Base-by-base conservation (phyloP, 768 basidiomycete genomes). In the Boletellus emodensis region DNA sequence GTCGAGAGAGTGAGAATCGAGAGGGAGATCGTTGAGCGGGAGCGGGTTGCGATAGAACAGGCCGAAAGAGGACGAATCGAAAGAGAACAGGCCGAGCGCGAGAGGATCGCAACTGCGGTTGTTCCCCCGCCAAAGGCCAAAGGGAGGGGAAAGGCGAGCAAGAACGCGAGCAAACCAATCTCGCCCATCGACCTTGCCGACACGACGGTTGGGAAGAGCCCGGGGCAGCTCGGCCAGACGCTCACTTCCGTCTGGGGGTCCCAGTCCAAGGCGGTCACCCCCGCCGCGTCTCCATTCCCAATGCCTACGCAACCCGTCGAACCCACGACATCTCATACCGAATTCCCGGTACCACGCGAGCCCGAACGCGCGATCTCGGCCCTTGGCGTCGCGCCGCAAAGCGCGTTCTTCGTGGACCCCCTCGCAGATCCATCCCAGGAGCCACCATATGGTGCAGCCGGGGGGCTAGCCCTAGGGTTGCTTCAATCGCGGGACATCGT, bases 221-320 rank as follows among this genome's bases (percentile, higher is more conserved):
- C 72, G 12, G 65, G 67, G 11, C 69, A 64, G 46, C 70, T 80
- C 18, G 73, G 60, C 1, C 70, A 80, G 2, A 58, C 74, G 5
- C 72, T 80, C 39, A 72, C 61, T 18, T 71, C 78, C 0, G 69
- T 80, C 6, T 81, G 81, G 79, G 82, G 80, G 26, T 56, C 68
- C 4, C 60, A 63, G 39, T 61, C 60, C 53, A 62, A 61, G 52
- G 53, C 57, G 22, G 46, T 52, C 54, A 61, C 67, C 37, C 61
- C 69, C 44, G 46, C 64, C 56, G 52, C 61, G 28, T 61, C 70
- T n/a, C 58, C 69, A 22, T 53, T 52, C 44, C 60, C 62, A 24
- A 30, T 58, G 18, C 44, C 59, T 10, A 42, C 49, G 11, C 65
- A 46, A 33, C 69, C 68, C 12, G 47, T 68, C 13, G 61, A 40